Conservation (phyloP, 2,329 filamentous ascomycete species). For the Ophiostoma triangulosporum region DNA sequence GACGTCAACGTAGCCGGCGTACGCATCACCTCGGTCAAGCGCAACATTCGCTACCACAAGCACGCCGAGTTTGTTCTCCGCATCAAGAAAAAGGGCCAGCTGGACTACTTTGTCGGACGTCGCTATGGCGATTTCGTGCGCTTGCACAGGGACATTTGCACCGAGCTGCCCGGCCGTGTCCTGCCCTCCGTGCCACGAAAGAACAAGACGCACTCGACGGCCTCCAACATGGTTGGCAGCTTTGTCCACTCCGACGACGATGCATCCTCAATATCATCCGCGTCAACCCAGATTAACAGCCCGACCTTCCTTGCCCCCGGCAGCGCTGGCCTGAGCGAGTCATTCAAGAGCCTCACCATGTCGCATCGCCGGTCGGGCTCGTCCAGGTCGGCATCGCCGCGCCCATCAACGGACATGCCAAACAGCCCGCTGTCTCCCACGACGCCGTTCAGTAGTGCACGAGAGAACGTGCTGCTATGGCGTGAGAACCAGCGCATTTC, state of each 20-base stretch:
- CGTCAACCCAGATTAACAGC: slow-evolving; percentile 50
- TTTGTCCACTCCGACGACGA: slow-evolving; percentile 56
- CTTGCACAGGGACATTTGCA: slow-evolving; percentile 64
- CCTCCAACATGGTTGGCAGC: slow-evolving; percentile 40
- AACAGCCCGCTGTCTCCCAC: background rate
- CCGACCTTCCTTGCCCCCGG: slow-evolving; percentile 16
- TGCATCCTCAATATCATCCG: slow-evolving; percentile 66
- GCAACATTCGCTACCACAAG: slow-evolving; percentile 78
- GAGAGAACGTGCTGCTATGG: slow-evolving; percentile 46
- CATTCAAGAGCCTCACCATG: slow-evolving; percentile 29
- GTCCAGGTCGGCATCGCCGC: slow-evolving; percentile 26
- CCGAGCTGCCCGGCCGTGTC: slow-evolving; percentile 82
- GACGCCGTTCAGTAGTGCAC: background rate
- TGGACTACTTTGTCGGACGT: slow-evolving; percentile 68
- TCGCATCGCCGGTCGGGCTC: slow-evolving; percentile 21
- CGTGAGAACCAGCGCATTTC: slow-evolving; percentile 87
- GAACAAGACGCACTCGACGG: slow-evolving; percentile 67
- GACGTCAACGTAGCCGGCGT: slow-evolving; percentile 92
- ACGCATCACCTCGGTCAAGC: slow-evolving; percentile 64
- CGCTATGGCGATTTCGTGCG: slow-evolving; percentile 79
- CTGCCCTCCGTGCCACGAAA: slow-evolving; percentile 79
- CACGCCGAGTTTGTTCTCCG: slow-evolving; percentile 89
- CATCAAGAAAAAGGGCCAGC: slow-evolving; percentile 62
- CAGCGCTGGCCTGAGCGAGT: slow-evolving; percentile 16
- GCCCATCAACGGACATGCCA: slow-evolving; percentile 20